A percentile compares a stretch with the other conserved stretches of the same genome.
Evolutionary conservation across 345 rosid species (phyloP).

Genomic region (Hypericum androsaemum): DNA sequence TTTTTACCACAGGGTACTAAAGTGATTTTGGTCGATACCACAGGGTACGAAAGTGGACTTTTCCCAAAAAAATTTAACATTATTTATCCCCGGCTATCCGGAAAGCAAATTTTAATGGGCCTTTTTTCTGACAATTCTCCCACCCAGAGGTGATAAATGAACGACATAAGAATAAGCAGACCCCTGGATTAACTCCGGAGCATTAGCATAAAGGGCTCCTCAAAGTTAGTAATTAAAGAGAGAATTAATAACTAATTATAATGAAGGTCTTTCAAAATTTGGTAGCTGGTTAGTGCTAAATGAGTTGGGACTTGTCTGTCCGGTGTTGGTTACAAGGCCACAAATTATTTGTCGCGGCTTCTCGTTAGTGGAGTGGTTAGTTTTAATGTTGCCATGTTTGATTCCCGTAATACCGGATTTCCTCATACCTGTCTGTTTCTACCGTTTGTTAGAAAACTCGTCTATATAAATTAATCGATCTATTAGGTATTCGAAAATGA

Average conservation of each 20-base stretch:
- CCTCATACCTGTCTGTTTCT: slow-evolving; percentile 21
- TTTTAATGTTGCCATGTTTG: slow-evolving; percentile 43
- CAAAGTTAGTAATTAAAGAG: slow-evolving; percentile 21
- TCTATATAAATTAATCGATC: no score
- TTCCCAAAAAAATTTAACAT: no score
- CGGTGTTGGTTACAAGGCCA: slow-evolving; percentile 9
- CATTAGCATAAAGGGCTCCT: slow-evolving; percentile 20
- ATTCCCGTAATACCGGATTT: slow-evolving; percentile 41
- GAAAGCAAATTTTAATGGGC: no score
- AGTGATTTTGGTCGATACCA: no score
- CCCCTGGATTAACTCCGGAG: slow-evolving; percentile 19
- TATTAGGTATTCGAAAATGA: no score
- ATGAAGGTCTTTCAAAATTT: slow-evolving; percentile 1
- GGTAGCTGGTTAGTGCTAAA: slow-evolving; percentile 22
- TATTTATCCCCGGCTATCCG: no score
- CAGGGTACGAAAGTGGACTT: no score
- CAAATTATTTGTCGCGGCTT: slow-evolving; percentile 9
- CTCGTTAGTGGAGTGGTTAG: slow-evolving; percentile 49
- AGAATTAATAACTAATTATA: slow-evolving; percentile 6
- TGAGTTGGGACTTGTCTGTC: slow-evolving; percentile 42
- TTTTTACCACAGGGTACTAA: no score
- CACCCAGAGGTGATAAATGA: neutral
- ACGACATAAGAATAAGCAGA: neutral
- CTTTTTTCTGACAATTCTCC: no score
- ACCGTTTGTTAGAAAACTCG: neutral